Conservation (phyloP, 1,139 yeast species). For the Taiozyma onychis region DNA sequence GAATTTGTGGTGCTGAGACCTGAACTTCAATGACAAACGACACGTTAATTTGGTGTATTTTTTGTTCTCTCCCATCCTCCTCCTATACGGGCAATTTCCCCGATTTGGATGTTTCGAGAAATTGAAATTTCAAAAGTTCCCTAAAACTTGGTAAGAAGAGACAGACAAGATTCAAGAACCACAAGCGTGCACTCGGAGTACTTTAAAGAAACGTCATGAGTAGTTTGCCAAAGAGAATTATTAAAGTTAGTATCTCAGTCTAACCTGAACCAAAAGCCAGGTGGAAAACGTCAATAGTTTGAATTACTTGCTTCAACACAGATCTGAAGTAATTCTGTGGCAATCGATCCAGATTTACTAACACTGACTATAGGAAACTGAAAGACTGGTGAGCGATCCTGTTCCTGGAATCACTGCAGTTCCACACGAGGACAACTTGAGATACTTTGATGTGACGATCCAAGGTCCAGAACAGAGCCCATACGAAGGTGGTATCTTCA, state of each 20-base stretch:
- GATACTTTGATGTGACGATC: constrained; percentile 84
- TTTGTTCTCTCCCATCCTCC: background rate
- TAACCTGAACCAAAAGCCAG: background rate
- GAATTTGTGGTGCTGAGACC: background rate
- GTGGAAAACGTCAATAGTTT: background rate
- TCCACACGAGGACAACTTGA: constrained; percentile 89
- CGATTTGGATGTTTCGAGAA: background rate
- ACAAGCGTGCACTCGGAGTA: background rate
- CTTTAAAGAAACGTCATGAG: constrained; percentile 36
- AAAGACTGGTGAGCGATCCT: constrained; percentile 86
- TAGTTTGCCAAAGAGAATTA: constrained; percentile 79
- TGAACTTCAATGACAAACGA: background rate
- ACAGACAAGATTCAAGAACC: background rate
- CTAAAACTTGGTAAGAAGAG: background rate
- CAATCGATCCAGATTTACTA: background rate
- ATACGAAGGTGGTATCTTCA: constrained; percentile 72
- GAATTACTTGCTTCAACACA: background rate
- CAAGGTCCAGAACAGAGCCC: constrained; percentile 90
- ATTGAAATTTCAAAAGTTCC: background rate
- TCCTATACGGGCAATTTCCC: background rate
- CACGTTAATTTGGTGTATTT: background rate
- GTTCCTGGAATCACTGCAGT: constrained; percentile 93
- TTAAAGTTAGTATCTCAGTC: constrained; percentile 46
- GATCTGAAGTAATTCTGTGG: background rate
- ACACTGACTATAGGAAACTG: constrained; percentile 58